Percentiles rank a stretch among this genome's conserved stretches.
Conservation (phyloP, 2,329 filamentous ascomycete species). For the Ascochyta viciae-villosae region DNA sequence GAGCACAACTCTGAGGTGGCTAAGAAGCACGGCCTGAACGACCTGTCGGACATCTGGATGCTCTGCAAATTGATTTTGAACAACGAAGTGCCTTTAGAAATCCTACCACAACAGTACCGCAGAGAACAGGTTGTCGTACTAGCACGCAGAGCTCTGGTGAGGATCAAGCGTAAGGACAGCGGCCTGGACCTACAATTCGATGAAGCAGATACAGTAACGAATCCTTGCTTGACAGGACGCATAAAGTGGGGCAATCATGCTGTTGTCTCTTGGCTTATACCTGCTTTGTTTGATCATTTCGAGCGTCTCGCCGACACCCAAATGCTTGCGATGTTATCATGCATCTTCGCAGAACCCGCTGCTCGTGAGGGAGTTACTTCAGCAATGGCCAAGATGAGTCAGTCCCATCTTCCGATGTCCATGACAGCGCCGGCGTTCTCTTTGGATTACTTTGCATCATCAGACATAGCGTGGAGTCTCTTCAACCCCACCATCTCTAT, state of each 20-base stretch:
- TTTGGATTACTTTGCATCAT: constrained; percentile 55
- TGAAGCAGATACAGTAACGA: constrained; percentile 47
- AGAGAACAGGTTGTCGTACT: constrained; percentile 72
- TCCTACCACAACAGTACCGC: constrained; percentile 63
- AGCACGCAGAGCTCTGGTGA: constrained; percentile 66
- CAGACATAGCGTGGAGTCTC: constrained; percentile 53
- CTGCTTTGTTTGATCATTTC: constrained; percentile 65
- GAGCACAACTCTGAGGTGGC: constrained; percentile 83
- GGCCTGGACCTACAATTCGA: constrained; percentile 58
- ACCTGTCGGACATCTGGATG: constrained; percentile 83
- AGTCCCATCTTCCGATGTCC: constrained; percentile 49
- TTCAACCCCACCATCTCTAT: constrained; percentile 49
- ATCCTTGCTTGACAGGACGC: constrained; percentile 52
- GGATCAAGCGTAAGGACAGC: constrained; percentile 58
- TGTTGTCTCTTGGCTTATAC: constrained; percentile 64
- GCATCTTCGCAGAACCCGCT: constrained; percentile 61
- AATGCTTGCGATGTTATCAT: constrained; percentile 71
- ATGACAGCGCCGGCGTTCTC: constrained; percentile 56
- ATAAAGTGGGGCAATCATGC: constrained; percentile 66
- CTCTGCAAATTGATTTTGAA: constrained; percentile 79
- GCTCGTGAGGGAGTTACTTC: constrained; percentile 50
- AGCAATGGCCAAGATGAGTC: constrained; percentile 45
- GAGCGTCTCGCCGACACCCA: constrained; percentile 68
- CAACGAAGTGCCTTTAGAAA: constrained; percentile 75
- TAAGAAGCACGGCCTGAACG: constrained; percentile 70